phyloP scores from a whole-genome alignment of 352 stramenopile genomes.

The Phytopythium sindhum region DNA sequence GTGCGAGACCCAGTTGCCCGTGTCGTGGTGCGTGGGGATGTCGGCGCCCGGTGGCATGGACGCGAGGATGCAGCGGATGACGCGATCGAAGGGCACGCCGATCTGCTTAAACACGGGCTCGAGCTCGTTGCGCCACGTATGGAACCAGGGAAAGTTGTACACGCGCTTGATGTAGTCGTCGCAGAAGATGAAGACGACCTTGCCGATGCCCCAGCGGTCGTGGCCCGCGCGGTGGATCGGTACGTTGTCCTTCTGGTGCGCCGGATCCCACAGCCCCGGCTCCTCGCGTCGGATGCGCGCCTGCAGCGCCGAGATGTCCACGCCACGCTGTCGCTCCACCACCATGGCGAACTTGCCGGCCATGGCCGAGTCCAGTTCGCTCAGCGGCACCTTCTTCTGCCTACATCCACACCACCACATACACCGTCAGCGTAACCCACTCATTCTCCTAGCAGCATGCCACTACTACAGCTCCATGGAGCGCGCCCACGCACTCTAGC shows the following conservation, averaged over 20 bases:
- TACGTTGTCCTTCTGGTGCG: slow-evolving; percentile 85
- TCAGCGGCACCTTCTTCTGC: slow-evolving; percentile 69
- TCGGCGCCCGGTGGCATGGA: slow-evolving; percentile 93
- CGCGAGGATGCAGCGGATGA: slow-evolving; percentile 95
- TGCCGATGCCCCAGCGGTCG: slow-evolving; percentile 97
- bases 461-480: too few relatives aligned
- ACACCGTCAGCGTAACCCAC: background rate
- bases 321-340: slow-evolving; percentile 47
- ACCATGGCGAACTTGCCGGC: slow-evolving; percentile 45
- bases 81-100: slow-evolving; percentile 68
- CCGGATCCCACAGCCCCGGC: slow-evolving; percentile 60
- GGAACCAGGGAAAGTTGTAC: slow-evolving; percentile 95
- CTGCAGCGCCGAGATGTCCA: slow-evolving; percentile 67
- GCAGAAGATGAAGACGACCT: slow-evolving; percentile 98
- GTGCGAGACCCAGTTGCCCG: slow-evolving; percentile 94
- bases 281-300: slow-evolving; percentile 46
- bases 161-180: slow-evolving; percentile 97
- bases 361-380: slow-evolving; percentile 43
- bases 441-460: too few relatives aligned
- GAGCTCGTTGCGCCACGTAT: slow-evolving; percentile 75
- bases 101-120: slow-evolving; percentile 90
- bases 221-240: slow-evolving; percentile 92
- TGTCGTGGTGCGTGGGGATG: slow-evolving; percentile 98
- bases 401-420: slow-evolving; percentile 15
- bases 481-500: slow-evolving; percentile 33